phyloP scores from a whole-genome alignment of 345 rosid genomes.

The Noccaea caerulescens region DNA sequence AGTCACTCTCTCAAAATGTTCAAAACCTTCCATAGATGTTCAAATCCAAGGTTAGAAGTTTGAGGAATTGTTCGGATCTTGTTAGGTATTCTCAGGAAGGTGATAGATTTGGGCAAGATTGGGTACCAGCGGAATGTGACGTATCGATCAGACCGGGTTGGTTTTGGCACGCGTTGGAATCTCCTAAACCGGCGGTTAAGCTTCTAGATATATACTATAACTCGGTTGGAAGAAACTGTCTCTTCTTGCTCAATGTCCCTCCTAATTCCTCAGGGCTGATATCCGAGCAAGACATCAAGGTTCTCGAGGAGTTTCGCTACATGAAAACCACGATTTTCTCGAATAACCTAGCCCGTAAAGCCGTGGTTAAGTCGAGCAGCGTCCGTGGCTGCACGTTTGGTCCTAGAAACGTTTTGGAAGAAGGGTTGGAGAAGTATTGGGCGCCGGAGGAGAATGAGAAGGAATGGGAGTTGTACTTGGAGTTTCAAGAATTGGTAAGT shows the following conservation, averaged over 20 bases:
- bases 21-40: neutral
- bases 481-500: conserved; percentile 53
- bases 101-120: conserved; percentile 71
- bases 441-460: conserved; percentile 67
- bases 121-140: conserved; percentile 94
- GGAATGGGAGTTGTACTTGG: conserved; percentile 57
- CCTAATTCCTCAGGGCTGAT: conserved; percentile 88
- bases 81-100: conserved; percentile 64
- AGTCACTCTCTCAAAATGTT: conserved; percentile 36
- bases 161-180: conserved; percentile 94
- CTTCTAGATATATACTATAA: conserved; percentile 81
- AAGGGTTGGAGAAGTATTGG: conserved; percentile 75
- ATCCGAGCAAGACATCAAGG: conserved; percentile 67
- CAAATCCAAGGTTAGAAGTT: neutral
- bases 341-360: conserved; percentile 56
- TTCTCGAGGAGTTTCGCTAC: conserved; percentile 64
- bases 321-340: conserved; percentile 65
- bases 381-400: conserved; percentile 60
- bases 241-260: conserved; percentile 75
- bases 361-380: conserved; percentile 57
- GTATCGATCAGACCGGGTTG: conserved; percentile 90
- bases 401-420: conserved; percentile 57
- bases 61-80: neutral
- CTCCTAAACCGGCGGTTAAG: conserved; percentile 67
- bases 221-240: conserved; percentile 83